Evolutionary conservation across 345 rosid species (phyloP), one percentile per base, ranked within the genome.

Genomic region (Eucalyptus victrix): DNA sequence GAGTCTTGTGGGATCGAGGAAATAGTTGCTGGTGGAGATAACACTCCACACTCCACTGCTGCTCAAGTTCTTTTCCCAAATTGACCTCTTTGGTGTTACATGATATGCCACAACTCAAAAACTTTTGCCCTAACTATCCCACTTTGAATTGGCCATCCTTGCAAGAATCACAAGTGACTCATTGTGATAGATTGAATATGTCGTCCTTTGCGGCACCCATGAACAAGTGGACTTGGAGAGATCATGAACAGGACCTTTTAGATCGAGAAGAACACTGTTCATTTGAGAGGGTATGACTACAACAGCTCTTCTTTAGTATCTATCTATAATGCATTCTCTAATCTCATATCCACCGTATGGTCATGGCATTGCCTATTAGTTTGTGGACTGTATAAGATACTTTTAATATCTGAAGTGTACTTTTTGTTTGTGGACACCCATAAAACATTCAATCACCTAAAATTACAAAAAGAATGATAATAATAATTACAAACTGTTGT

Each of bases 241-340:
- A 69, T 1, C 42, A 69, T 16, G 24, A 69, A 34, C 44, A 32
- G 4, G 80, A 34, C 24, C 42, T 69, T 69, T 69, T 32, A 69
- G 23, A 69, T 0, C 24, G 3, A 18, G 42, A 34, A 34, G 80
- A 19, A 69, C 80, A 17, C 44, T 69, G 0, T 69, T 69, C 44
- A 69, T 34, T 69, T 67, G 80, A 67, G 80, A 67, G 40, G 80
- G 80, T 67, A 67, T 32, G 80, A 32, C 40, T 67, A 3, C 80
- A 34, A 32, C 0, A 0, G 24, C 80, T 69, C 44, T 32, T 69
- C 40, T 18, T 34, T 0, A 8, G 24, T 34, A 0, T 69, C 23
- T 32, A 32, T 34, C 80, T 34, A 17, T 34, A 69, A 69, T 17
- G 42, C 80, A 69, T 9, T 34, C 24, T 9, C 44, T 32, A 32